These are phyloP conservation scores for Hysterangium stoloniferum DNA, from an alignment of 768 basidiomycete genomes.

Conservation along the genomic window DNA sequence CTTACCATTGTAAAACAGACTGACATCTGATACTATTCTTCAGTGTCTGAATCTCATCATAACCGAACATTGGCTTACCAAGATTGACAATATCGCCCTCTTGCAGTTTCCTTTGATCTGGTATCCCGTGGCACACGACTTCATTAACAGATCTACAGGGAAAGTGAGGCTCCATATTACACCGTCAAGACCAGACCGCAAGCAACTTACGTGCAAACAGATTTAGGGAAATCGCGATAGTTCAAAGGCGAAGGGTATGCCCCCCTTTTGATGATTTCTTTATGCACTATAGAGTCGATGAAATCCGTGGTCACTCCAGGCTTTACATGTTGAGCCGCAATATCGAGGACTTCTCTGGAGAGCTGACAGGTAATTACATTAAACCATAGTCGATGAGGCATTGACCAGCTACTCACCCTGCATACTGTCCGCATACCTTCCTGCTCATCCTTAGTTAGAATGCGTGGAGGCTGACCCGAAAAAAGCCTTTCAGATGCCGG, in stretches of 20 bases:
- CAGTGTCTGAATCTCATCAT: not conserved
- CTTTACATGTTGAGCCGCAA: constrained; percentile 74
- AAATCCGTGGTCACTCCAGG: constrained; percentile 97
- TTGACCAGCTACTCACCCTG: constrained; percentile 48
- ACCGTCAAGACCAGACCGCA: not conserved
- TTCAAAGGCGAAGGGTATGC: constrained; percentile 93
- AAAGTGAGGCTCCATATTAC: not conserved
- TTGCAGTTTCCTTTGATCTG: constrained; percentile 71
- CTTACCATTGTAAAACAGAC: constrained; percentile 70
- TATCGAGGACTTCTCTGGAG: constrained; percentile 86
- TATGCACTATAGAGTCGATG: constrained; percentile 88
- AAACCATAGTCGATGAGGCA: not conserved
- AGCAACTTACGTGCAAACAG: constrained; percentile 81
- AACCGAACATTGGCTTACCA: constrained; percentile 36
- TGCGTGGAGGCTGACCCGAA: constrained; percentile 52
- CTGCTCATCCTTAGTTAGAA: constrained; percentile 67
- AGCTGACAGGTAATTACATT: constrained; percentile 41
- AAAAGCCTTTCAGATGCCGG: constrained; percentile 52
- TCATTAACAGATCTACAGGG: constrained; percentile 77
- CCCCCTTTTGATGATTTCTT: constrained; percentile 82
- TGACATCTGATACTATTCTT: constrained; percentile 47
- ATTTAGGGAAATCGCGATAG: constrained; percentile 90
- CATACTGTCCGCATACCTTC: constrained; percentile 86
- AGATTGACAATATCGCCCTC: constrained; percentile 98
- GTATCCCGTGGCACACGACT: constrained; percentile 95